A percentile compares a stretch with the other conserved stretches of the same genome.
Conservation (phyloP, 148 eudicot genomes). For the Vaccinium vitisidaea region DNA sequence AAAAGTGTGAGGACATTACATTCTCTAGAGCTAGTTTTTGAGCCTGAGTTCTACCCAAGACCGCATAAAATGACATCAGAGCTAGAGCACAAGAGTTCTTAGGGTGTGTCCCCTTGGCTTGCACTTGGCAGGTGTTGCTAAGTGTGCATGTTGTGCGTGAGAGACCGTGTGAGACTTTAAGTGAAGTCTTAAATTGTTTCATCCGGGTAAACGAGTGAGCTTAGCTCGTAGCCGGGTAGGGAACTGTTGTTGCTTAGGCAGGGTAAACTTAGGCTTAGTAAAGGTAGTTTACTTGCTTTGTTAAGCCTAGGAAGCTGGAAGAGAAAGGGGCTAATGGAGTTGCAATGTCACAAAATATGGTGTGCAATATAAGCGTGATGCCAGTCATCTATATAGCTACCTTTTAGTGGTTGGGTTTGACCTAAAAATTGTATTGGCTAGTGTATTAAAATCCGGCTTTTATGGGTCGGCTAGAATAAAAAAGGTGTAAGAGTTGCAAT, state of each 20-base stretch:
- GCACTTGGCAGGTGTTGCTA: not conserved
- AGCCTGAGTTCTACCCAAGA: not conserved
- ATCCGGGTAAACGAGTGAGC: no score
- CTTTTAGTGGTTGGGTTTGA: not conserved
- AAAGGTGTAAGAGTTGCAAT: not conserved
- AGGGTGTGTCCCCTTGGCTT: not conserved
- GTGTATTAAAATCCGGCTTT: not conserved
- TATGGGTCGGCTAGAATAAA: not conserved
- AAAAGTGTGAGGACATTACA: not conserved
- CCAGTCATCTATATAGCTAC: not conserved
- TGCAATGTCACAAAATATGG: not conserved
- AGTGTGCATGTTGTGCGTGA: not conserved
- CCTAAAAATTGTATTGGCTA: no score
- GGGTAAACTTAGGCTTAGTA: no score
- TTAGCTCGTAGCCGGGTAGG: no score
- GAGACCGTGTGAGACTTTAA: not conserved
- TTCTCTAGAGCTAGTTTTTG: not conserved
- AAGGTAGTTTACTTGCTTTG: no score
- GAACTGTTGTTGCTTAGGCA: no score
- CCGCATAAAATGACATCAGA: not conserved
- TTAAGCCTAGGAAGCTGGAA: no score
- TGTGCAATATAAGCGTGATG: not conserved
- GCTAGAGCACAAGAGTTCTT: not conserved
- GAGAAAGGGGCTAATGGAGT: no score
- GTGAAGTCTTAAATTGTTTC: not conserved